Base-by-base conservation (phyloP, 169 alveolate genomes). In the Plasmodium malariae region DNA sequence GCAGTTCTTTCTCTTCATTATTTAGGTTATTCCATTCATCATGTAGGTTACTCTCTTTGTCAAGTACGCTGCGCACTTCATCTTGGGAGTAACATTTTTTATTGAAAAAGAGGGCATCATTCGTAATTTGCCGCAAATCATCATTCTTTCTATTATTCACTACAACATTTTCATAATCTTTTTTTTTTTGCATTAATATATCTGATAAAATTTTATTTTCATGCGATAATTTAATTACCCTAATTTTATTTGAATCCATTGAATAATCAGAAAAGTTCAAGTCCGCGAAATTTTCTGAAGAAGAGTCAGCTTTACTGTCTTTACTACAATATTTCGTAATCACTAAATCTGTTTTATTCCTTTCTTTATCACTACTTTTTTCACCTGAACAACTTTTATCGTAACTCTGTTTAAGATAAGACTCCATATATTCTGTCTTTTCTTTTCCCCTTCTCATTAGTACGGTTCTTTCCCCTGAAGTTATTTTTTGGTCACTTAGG, bases 251-350 rank as follows among this genome's bases (percentile, higher is more conserved):
- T 3, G 87, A 86, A 43, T 72, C 59, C 28, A 69, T 32, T 24
- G 92, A 86, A 86, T 63, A 69, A 19, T 86, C 92, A 0, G 65
- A 69, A 57, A 80, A 54, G 26, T 62, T 48, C n/a, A 80, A 45
- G 17, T 80, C 90, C 14, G 43, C 74, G 32, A 60, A 76, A 26
- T 60, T 24, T 40, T 76, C 88, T 14, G 74, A n/a, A 1, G 73
- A 74, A 5, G 45, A 34, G 43, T 74, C 12, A 4, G 14, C 30
- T 3, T 59, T 32, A 34, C 36, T 48, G 14, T 36, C 26, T 34
- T 32, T 24, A 24, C 11, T 17, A 26, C 0, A 14, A 4, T 0
- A 36, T 71, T 30, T 51, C 14, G 9, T 71, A 21, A 3, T 19
- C 30, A 28, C 51, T 40, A 19, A 34, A 11, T 9, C 51, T 17